Conservation (phyloP, 768 basidiomycete genomes). For the Panaeolus papilionaceus region DNA sequence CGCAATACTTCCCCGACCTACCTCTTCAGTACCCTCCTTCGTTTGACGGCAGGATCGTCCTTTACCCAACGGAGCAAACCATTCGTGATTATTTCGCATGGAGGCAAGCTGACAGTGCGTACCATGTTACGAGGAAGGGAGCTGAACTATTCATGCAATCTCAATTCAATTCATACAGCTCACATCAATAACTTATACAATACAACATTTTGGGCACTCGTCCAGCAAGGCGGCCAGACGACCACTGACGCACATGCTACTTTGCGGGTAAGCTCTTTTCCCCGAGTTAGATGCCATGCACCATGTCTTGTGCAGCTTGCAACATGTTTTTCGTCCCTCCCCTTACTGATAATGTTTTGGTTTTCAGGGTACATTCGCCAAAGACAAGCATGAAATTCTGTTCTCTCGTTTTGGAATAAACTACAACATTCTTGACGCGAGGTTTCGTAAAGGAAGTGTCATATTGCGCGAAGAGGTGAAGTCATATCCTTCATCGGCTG, state of each 20-base stretch:
- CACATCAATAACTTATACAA: slow-evolving; percentile 99
- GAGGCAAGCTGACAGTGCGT: slow-evolving; percentile 94
- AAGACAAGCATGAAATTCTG: slow-evolving; percentile 91
- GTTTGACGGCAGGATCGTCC: slow-evolving; percentile 88
- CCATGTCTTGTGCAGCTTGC: not conserved
- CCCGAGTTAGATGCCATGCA: not conserved
- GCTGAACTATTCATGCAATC: slow-evolving; percentile 18
- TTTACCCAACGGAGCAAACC: slow-evolving; percentile 77
- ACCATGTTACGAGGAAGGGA: slow-evolving; percentile 2
- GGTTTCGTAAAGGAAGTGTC: slow-evolving; percentile 87
- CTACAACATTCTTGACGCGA: slow-evolving; percentile 76
- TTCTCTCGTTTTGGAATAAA: slow-evolving; percentile 85
- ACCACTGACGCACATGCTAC: slow-evolving; percentile 83
- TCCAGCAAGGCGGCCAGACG: slow-evolving; percentile 80
- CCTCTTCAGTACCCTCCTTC: slow-evolving; percentile 84
- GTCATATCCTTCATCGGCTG: slow-evolving; percentile 12
- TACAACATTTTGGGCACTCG: slow-evolving; percentile 93
- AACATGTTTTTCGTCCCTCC: not conserved
- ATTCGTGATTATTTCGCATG: slow-evolving; percentile 94
- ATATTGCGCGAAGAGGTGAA: slow-evolving; percentile 65
- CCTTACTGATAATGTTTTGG: not conserved
- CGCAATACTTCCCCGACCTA: slow-evolving; percentile 73
- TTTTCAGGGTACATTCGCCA: slow-evolving; percentile 83
- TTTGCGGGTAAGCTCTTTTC: slow-evolving; percentile 59
- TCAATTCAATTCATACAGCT: slow-evolving; percentile 52